Base-by-base conservation (phyloP, 441 rosid genomes). In the Raphanus hybrid region DNA sequence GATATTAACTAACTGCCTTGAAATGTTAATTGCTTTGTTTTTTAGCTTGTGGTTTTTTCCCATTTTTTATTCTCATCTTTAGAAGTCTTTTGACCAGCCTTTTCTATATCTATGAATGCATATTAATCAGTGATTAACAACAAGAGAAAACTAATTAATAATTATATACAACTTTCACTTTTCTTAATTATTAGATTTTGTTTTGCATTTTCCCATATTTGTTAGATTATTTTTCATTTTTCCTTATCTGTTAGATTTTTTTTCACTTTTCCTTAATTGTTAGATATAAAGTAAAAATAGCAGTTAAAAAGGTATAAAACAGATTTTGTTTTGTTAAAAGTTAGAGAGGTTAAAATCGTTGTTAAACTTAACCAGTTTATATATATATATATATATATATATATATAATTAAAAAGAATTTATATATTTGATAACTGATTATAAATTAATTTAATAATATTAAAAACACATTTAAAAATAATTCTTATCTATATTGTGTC, bases 21-120 rank as follows among this genome's bases (percentile, higher is more conserved):
- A 61, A 66, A 67, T 67, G 61, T 29, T 73, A 37, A 60, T 60
- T 73, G 10, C 20, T 78, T 68, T 78, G 81, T 73, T 62, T 73
- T 20, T 5, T 73, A 78, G 70, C 78, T 68, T 6, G 6, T 72
- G 57, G 34, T 27, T 78, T 45, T 62, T 43, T 8, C 27, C 11
- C 12, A 9, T 62, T 50, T 50, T 16, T 16, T 55, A 10, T 29
- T 35, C 8, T 35, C 3, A 23, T 58, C 18, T n/a, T 59, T 50
- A 10, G 29, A 52, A 52, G 39, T 66, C 68, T 65, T 66, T 12
- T 70, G n/a, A 45, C 70, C 18, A 64, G 62, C 55, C 50, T 70
- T 26, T 57, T 52, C 20, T 50, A 60, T 37, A 14, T 62, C 55
- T 43, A 35, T 37, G 16, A 14, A 15, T 62, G 48, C 65, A 69